Percentiles rank a stretch among this genome's conserved stretches.
phyloP scores from a whole-genome alignment of 2,329 filamentous ascomycete genomes.

The Pyrenophora graminea region DNA sequence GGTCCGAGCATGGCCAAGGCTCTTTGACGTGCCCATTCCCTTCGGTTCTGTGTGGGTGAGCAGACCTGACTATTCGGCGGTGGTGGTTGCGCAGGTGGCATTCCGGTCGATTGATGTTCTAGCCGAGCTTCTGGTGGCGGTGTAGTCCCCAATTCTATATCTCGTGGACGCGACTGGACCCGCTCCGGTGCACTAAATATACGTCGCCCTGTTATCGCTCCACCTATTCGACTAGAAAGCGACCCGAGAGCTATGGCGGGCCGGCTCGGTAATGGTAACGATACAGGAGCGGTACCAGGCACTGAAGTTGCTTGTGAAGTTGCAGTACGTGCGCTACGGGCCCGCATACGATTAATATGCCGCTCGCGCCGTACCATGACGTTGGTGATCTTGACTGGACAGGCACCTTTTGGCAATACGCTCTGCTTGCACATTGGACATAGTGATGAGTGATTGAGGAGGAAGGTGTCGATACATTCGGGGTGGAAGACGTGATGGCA shows the following conservation, averaged over 20 bases:
- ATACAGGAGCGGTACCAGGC: not conserved
- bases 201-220: slow-evolving; percentile 30
- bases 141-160: slow-evolving; percentile 39
- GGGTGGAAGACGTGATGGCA: slow-evolving; percentile 95
- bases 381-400: slow-evolving; percentile 64
- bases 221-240: slow-evolving; percentile 30
- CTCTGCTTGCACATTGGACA: slow-evolving; percentile 90
- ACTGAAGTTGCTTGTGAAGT: slow-evolving; percentile 8
- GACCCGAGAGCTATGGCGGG: slow-evolving; percentile 25
- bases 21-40: slow-evolving; percentile 53
- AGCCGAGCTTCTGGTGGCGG: not conserved
- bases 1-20: slow-evolving; percentile 51
- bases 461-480: slow-evolving; percentile 85
- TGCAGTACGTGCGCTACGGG: slow-evolving; percentile 42
- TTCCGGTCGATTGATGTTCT: not conserved
- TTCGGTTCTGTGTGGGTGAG: slow-evolving; percentile 34
- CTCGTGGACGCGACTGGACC: slow-evolving; percentile 22
- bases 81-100: slow-evolving; percentile 1
- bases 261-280: slow-evolving; percentile 4
- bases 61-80: slow-evolving; percentile 14
- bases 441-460: slow-evolving; percentile 77
- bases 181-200: slow-evolving; percentile 39
- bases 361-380: slow-evolving; percentile 83
- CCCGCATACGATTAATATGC: slow-evolving; percentile 65
- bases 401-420: slow-evolving; percentile 70